Evolutionary conservation across 169 alveolate genomes (phyloP).

Genomic region (Plasmodium adleri): DNA sequence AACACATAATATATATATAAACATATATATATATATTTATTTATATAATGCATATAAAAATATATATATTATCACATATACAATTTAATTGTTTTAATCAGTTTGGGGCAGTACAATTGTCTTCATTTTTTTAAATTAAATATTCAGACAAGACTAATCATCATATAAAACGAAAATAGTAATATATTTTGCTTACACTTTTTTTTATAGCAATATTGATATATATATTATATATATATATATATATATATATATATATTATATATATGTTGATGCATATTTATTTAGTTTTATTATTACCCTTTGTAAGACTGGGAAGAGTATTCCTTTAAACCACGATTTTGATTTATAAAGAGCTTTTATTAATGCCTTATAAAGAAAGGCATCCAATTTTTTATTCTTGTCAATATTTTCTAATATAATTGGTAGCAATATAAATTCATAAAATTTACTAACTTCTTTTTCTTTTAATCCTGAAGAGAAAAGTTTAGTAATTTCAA

Average conservation of each 20-base stretch:
- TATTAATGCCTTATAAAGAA: conserved; percentile 93
- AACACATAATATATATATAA: background rate
- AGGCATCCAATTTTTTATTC: conserved; percentile 92
- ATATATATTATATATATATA: too few species aligned
- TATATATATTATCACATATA: background rate
- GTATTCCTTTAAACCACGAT: conserved; percentile 97
- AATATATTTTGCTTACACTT: background rate
- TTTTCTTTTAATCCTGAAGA: conserved; percentile 90
- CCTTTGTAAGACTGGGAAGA: conserved; percentile 93
- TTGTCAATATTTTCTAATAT: conserved; percentile 83
- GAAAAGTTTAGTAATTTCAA: conserved; percentile 93
- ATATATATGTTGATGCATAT: background rate
- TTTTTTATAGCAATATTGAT: background rate
- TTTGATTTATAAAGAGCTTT: conserved; percentile 96
- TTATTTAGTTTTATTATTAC: conserved; percentile 63
- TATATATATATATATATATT: background rate
- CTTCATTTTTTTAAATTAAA: conserved; percentile 31
- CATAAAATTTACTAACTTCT: conserved; percentile 74
- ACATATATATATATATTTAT: background rate
- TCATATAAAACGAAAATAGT: conserved; percentile 71
- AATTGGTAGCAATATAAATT: conserved; percentile 38
- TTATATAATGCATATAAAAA: background rate
- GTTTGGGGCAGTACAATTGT: conserved; percentile 89
- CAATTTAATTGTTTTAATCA: conserved; percentile 64
- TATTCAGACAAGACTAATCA: conserved; percentile 84